These are phyloP conservation scores for Globisporangium megalacanthum DNA, from an alignment of 352 stramenopile genomes.

Conservation along the genomic window DNA sequence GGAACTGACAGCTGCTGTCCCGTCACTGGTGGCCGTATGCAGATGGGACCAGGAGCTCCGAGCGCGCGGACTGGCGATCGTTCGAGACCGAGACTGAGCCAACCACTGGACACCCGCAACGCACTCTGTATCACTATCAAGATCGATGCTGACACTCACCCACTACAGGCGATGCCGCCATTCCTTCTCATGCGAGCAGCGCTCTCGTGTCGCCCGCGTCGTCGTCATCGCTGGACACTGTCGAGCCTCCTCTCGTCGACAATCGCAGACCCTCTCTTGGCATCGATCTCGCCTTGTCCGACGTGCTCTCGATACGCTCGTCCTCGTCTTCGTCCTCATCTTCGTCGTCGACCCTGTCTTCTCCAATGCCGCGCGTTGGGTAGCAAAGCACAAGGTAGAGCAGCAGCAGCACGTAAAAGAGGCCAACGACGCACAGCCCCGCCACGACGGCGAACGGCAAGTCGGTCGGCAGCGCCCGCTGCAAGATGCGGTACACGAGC, in stretches of 20 bases:
- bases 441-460: conserved; percentile 17
- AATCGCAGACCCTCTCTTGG: too few relatives aligned
- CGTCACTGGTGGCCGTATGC: background rate
- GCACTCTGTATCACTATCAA: background rate
- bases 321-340: background rate
- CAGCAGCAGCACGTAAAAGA: conserved; percentile 37
- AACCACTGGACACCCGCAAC: background rate
- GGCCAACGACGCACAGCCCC: conserved; percentile 12
- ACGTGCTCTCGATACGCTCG: background rate
- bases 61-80: conserved; percentile 59
- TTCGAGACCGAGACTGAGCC: conserved; percentile 59
- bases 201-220: background rate
- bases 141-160: background rate
- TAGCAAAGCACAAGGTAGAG: conserved; percentile 56
- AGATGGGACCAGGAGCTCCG: conserved; percentile 72
- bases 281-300: too few relatives aligned
- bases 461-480: conserved; percentile 26
- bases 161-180: too few relatives aligned
- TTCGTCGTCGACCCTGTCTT: background rate
- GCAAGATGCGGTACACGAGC: conserved; percentile 48
- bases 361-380: conserved; percentile 8
- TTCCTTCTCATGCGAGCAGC: background rate
- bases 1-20: background rate
- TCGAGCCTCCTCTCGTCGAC: too few relatives aligned
- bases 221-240: too few relatives aligned